Conservation (phyloP, 2,329 filamentous ascomycete genomes). For the Domatiomyces globalis region DNA sequence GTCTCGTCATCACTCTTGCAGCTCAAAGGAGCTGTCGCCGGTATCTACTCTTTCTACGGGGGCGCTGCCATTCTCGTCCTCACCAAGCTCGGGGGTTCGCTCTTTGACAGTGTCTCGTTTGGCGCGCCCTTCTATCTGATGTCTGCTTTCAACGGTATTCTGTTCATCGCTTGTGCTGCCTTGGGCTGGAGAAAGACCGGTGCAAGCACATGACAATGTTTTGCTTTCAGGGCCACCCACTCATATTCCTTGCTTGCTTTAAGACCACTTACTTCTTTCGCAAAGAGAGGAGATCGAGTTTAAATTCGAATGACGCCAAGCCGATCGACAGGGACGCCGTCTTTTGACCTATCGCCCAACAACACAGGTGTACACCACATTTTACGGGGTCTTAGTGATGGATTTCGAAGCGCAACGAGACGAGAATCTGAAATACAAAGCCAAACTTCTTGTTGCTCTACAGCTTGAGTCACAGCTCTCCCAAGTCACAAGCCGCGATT, state of each 20-base stretch:
- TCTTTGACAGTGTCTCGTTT: slow-evolving; percentile 63
- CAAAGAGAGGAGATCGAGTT: not conserved
- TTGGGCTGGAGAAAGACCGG: slow-evolving; percentile 3
- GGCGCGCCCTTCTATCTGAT: slow-evolving; percentile 91
- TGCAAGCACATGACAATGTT: not conserved
- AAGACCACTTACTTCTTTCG: not conserved
- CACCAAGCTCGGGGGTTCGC: slow-evolving; percentile 74
- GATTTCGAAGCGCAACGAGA: slow-evolving; percentile 34
- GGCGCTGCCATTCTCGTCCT: slow-evolving; percentile 79
- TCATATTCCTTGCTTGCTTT: no score
- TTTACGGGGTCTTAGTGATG: not conserved
- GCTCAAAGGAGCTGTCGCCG: slow-evolving; percentile 87
- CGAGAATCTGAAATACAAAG: slow-evolving; percentile 37
- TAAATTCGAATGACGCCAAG: not conserved
- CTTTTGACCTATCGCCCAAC: not conserved
- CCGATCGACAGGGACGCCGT: not conserved
- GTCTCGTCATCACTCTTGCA: slow-evolving; percentile 30
- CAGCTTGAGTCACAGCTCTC: slow-evolving; percentile 25
- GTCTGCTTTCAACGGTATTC: slow-evolving; percentile 66
- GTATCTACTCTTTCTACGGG: slow-evolving; percentile 82
- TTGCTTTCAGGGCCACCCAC: not conserved
- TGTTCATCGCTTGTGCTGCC: slow-evolving; percentile 35
- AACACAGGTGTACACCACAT: not conserved
- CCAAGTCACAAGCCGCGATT: not conserved
- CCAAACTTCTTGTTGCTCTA: slow-evolving; percentile 34